phyloP scores from a whole-genome alignment of 306 rosid species.

The Acacia crassicarpa region DNA sequence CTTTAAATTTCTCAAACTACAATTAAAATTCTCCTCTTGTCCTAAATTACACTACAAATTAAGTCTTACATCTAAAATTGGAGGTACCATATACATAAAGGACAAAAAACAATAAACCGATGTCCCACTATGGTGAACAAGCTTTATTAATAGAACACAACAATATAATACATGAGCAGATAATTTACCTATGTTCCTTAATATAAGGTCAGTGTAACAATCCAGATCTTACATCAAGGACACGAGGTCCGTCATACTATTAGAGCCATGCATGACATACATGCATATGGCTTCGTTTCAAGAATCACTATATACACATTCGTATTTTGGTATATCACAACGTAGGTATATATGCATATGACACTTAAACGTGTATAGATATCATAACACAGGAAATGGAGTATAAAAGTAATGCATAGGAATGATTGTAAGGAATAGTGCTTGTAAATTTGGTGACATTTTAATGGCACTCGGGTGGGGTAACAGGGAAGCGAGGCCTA shows the following conservation, averaged over 20 bases:
- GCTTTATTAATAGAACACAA: slow-evolving; percentile 19
- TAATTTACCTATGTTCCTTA: not conserved
- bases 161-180: not conserved
- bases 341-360: not conserved
- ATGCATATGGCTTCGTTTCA: not conserved
- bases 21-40: not conserved
- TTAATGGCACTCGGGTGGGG: slow-evolving; percentile 79
- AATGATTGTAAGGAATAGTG: not conserved
- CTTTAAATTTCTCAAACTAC: not conserved
- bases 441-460: not conserved
- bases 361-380: not conserved
- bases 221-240: too few relatives aligned
- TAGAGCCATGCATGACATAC: not conserved
- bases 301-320: slow-evolving; percentile 6
- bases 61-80: too few relatives aligned
- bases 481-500: slow-evolving; percentile 56
- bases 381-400: not conserved
- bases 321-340: not conserved
- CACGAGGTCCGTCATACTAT: not conserved
- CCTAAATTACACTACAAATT: too few relatives aligned
- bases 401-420: not conserved
- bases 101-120: too few relatives aligned
- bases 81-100: too few relatives aligned
- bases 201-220: too few relatives aligned
- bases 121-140: not conserved